phyloP scores from a whole-genome alignment of 352 stramenopile species.

The Phytopythium litorale region DNA sequence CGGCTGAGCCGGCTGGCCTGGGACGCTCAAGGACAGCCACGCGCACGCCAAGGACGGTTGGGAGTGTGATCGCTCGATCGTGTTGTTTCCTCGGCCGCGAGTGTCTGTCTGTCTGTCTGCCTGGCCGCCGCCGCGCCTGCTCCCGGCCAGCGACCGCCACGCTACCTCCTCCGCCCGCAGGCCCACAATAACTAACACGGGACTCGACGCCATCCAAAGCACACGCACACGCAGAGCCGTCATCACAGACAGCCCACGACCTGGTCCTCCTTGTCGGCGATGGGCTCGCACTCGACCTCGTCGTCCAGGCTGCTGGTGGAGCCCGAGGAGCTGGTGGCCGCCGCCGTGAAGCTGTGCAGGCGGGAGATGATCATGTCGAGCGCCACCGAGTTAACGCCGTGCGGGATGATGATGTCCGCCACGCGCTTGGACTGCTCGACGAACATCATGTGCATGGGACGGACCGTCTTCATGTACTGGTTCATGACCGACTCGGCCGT shows the following conservation, averaged over 20 bases:
- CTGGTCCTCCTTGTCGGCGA: conserved; percentile 29
- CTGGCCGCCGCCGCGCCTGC: background rate
- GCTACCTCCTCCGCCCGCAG: background rate
- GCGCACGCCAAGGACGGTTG: background rate
- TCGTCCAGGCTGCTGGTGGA: conserved; percentile 31
- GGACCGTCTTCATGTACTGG: conserved; percentile 97
- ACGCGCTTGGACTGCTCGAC: conserved; percentile 96
- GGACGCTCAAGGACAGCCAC: background rate
- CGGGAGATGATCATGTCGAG: conserved; percentile 93
- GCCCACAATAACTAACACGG: background rate
- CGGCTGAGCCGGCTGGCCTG: background rate
- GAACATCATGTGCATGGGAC: conserved; percentile 98
- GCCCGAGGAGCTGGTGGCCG: conserved; percentile 15
- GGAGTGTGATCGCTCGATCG: conserved; percentile 3
- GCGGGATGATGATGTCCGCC: conserved; percentile 95
- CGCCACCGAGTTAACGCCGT: conserved; percentile 91
- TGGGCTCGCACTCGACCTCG: conserved; percentile 37
- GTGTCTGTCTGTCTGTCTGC: conserved; percentile 2
- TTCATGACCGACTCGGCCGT: conserved; percentile 93
- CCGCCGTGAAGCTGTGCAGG: conserved; percentile 72
- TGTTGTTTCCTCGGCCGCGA: background rate
- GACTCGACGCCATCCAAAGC: conserved; percentile 1
- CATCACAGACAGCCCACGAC: background rate
- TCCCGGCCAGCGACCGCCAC: background rate
- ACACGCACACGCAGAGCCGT: conserved; percentile 4